Base-by-base conservation (phyloP, 345 rosid genomes). In the Rhodamnia argentea region DNA sequence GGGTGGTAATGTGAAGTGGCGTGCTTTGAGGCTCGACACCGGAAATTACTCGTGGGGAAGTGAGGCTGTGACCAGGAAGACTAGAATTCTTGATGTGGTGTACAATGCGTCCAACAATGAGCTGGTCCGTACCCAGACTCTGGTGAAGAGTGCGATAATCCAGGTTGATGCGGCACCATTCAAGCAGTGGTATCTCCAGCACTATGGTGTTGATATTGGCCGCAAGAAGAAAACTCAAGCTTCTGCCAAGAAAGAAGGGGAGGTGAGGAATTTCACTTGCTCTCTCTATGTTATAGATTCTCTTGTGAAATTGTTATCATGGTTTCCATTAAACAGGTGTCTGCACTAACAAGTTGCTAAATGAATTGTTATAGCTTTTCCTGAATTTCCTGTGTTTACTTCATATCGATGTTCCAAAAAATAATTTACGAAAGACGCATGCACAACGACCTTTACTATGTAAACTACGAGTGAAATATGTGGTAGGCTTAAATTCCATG, bases 11-110 rank as follows among this genome's bases (percentile, higher is more conserved):
- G 96, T 95, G 26, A 93, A 94, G 93, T 95, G 98, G 98, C 94
- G 98, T 82, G 97, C 98, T 24, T 51, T 93, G 92, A 92, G 98
- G 81, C 95, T 95, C 1, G 98, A 95, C 85, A 94, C 97, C 1
- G 98, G 98, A 89, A 95, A 95, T 90, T 95, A 89, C 91, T 93
- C 97, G 0, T 95, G 97, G 98, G 98, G 98, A 74, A 95, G 98
- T 82, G 98, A 94, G 88, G 95, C 98, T 6, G 95, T 93, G 78
- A 93, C 98, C 82, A 93, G 97, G 53, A 95, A 95, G 91, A 94
- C 98, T 37, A 94, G 97, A 64, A 88, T 95, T 82, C 95, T 95
- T 13, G 98, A 95, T 84, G 97, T 94, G 82, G 96, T 95, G 87
- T 95, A 95, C 94, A 95, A 95, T 86, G 98, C 98, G 7, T 94